Conservation (phyloP, 768 basidiomycete genomes). For the Lentinula aciculospora region DNA sequence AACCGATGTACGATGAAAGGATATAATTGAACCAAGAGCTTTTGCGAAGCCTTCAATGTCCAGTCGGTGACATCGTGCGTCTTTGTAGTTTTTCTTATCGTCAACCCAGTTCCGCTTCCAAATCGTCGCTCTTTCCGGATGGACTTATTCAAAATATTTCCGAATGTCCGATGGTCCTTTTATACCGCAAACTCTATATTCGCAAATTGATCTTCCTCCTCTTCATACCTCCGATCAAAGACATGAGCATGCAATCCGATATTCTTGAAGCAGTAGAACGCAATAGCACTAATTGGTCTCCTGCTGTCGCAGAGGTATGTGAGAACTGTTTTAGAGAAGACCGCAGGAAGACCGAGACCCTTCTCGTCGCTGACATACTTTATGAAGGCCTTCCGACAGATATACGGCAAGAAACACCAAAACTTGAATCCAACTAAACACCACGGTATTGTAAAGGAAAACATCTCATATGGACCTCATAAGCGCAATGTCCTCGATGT, state of each 20-base stretch:
- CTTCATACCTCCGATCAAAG: background rate
- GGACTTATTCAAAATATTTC: background rate
- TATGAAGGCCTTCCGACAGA: background rate
- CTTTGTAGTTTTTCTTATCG: background rate
- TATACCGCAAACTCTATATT: too few species aligned
- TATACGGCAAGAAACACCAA: background rate
- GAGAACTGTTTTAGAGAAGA: background rate
- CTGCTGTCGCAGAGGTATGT: background rate
- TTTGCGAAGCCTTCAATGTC: too few species aligned
- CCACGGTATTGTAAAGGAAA: background rate
- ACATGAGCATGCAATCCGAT: background rate
- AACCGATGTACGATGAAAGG: too few species aligned
- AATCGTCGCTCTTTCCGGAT: background rate
- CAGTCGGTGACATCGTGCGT: background rate
- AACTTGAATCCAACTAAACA: background rate
- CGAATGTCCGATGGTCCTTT: too few species aligned
- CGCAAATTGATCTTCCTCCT: background rate
- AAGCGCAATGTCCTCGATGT: background rate
- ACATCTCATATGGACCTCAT: constrained; percentile 1
- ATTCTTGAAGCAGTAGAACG: background rate
- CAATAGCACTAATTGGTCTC: background rate
- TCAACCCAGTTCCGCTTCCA: background rate
- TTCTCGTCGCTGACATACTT: background rate
- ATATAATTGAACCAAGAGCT: too few species aligned
- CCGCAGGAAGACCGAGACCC: too few species aligned